Percentiles rank a stretch among this genome's conserved stretches.
Conservation (phyloP, 73 alveolate species). For the Breviolum minutum region DNA sequence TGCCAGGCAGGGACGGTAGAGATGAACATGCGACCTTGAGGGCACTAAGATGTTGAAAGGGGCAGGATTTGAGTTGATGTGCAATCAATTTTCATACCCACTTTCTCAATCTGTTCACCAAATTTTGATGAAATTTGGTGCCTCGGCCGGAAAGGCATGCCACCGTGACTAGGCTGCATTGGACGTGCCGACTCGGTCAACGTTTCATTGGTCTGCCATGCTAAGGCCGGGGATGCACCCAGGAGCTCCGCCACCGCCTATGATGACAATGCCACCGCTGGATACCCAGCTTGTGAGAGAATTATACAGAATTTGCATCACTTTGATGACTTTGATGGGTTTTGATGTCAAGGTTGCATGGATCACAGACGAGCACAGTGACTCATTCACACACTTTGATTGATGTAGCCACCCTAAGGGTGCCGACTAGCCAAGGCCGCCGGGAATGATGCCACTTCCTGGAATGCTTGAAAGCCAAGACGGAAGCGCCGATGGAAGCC, state of each 20-base stretch:
- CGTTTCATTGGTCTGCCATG: neutral
- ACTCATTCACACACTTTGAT: too few species aligned
- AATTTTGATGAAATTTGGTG: too few species aligned
- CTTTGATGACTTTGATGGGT: neutral
- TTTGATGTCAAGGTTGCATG: too few species aligned
- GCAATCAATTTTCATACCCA: too few species aligned
- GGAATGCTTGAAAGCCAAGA: constrained; percentile 14
- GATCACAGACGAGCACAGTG: too few species aligned
- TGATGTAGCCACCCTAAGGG: too few species aligned
- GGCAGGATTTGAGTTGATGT: too few species aligned
- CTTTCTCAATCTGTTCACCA: too few species aligned
- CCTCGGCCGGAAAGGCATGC: constrained; percentile 6
- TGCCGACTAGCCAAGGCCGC: neutral
- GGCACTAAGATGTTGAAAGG: too few species aligned
- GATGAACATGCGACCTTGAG: too few species aligned
- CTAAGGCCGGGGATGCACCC: neutral
- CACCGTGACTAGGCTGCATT: constrained; percentile 26
- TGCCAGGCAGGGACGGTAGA: constrained; percentile 31
- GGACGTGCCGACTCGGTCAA: neutral
- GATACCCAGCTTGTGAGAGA: neutral
- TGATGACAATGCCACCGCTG: constrained; percentile 54
- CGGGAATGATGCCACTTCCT: constrained; percentile 38
- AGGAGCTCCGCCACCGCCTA: constrained; percentile 11
- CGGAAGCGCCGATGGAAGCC: neutral
- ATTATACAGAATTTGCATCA: neutral